These are phyloP conservation scores for Stephania japonica DNA, from an alignment of 164 flowering plant genomes.

Conservation along the genomic window DNA sequence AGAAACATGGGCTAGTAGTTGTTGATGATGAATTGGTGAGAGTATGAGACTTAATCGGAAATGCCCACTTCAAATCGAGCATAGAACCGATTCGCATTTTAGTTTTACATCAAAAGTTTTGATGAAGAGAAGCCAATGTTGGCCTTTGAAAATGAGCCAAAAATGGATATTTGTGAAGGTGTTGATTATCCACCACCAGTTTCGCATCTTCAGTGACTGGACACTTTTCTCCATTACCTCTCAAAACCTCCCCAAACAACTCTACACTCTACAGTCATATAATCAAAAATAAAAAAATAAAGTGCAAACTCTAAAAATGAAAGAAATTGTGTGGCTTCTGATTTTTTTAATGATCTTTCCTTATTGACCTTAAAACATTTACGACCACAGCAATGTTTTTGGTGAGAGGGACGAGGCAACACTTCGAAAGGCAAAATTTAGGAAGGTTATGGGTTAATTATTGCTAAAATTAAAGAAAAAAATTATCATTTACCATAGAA, in stretches of 20 bases:
- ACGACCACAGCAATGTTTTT: too few species aligned
- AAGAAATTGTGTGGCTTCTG: too few species aligned
- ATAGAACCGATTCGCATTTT: conserved; percentile 38
- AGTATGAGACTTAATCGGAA: conserved; percentile 31
- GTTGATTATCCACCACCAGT: conserved; percentile 37
- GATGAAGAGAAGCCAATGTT: background rate
- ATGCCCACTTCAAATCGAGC: conserved; percentile 40
- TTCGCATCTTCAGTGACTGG: conserved; percentile 26
- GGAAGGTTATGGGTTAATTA: too few species aligned
- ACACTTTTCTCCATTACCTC: background rate
- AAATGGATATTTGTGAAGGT: conserved; percentile 3
- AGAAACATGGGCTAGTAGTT: conserved; percentile 20
- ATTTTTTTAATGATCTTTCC: too few species aligned
- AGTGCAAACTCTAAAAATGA: background rate
- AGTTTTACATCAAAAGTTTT: background rate
- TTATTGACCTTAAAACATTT: too few species aligned
- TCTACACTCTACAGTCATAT: background rate
- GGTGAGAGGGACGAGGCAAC: too few species aligned
- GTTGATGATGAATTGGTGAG: conserved; percentile 30
- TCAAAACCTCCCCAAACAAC: background rate
- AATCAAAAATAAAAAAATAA: background rate
- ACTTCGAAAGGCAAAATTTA: too few species aligned
- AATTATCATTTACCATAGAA: too few species aligned
- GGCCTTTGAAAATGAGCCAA: background rate
- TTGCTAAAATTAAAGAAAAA: too few species aligned